Evolutionary conservation across 2,329 filamentous ascomycete species (phyloP), one percentile per base, ranked within the genome.

Genomic region (Tolypocladium nubicola): DNA sequence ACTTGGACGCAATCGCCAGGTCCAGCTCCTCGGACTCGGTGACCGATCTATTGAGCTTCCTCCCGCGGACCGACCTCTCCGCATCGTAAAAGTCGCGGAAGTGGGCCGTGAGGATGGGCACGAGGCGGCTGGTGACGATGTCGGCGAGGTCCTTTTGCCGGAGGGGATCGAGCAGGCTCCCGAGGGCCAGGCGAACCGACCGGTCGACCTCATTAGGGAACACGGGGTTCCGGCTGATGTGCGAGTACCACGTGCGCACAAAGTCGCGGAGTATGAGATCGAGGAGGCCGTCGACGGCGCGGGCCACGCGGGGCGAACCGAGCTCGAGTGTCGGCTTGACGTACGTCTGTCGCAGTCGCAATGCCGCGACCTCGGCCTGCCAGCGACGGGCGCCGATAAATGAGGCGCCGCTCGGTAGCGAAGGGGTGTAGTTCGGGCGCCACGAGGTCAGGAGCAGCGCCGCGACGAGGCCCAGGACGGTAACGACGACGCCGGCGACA

Each of bases 11-110:
- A 71, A 99, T 96, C 1, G 94, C 94, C 63, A 96, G 78, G 71
- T 97, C 92, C 65, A 99, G 77, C 78, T 99, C 94, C 68, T 97
- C 93, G 1, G 92, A 96, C 73, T 99, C 94, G 3, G 95, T 97
- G 57, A 99, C 86, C 62, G 87, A 91, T 55, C 90, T 85, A 64
- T 91, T 94, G 57, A 97, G 77, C 71, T 96, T 90, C 69, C 86
- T 88, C 14, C 95, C 95, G 56, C 93, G 83, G 13, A 99, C 89
- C 10, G 85, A 82, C 58, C 88, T 83, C 75, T 99, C 94, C 0
- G 94, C 94, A 62, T 94, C 86, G 70, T 92, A 90, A 65, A 96
- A 96, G 63, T 96, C 90, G 63, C 84, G 89, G 65, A 99, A 84
- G 71, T 99, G 94, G 11, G 84, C 80, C 37, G 93, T 97, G 63